These are phyloP conservation scores for Pleurostoma richardsiae DNA, from an alignment of 2,329 filamentous ascomycete genomes.

Conservation along the genomic window DNA sequence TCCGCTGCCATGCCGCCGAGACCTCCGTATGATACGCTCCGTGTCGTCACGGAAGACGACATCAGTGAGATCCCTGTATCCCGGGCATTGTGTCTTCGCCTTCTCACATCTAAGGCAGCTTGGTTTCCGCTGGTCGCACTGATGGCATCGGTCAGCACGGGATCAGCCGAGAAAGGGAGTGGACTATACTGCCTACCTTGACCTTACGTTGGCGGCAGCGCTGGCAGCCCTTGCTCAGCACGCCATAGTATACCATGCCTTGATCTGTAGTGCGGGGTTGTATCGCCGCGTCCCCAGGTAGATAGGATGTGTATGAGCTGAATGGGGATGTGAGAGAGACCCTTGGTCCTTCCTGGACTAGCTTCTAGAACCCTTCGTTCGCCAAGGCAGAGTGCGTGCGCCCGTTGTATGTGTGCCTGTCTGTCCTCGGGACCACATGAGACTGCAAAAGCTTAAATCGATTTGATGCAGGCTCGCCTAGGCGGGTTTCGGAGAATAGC, in stretches of 20 bases:
- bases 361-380: no score
- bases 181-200: slow-evolving; percentile 11
- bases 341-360: no score
- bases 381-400: no score
- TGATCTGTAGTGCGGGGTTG: no score
- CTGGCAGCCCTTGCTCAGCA: slow-evolving; percentile 17
- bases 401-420: no score
- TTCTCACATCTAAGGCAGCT: slow-evolving; percentile 17
- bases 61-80: slow-evolving; percentile 15
- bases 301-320: no score
- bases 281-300: no score
- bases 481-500: no score
- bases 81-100: slow-evolving; percentile 13
- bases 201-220: slow-evolving; percentile 19
- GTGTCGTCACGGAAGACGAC: slow-evolving; percentile 19
- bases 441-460: no score
- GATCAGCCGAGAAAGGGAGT: background rate
- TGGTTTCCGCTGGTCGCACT: slow-evolving; percentile 19
- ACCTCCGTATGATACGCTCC: slow-evolving; percentile 11
- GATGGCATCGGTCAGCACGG: background rate
- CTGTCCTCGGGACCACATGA: no score
- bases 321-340: no score
- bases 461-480: no score
- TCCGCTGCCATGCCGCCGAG: background rate
- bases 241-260: slow-evolving; percentile 15